Evolutionary conservation across 2,329 filamentous ascomycete species (phyloP), one percentile per base, ranked within the genome.

Genomic region (Emergomyces africanus): DNA sequence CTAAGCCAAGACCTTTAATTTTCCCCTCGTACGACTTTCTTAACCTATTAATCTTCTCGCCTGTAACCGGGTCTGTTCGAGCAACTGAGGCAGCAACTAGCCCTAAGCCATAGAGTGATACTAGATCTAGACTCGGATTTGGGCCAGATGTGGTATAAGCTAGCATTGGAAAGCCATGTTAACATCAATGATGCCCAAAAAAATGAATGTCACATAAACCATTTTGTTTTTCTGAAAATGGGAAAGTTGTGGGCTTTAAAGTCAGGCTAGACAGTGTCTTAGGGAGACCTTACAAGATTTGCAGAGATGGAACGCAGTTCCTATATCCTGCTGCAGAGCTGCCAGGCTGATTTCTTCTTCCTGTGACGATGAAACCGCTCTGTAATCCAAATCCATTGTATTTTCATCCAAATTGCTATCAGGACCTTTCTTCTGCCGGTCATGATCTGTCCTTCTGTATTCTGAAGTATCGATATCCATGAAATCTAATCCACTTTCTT

Each of bases 41-140:
- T 48, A 86, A 74, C 67, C 82, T 81, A 71, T 85, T 85, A 62
- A 79, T 78, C 72, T 86, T 86, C 67, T 84, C 82, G 61, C 83
- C 83, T n/a, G 82, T 84, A 23, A 76, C 70, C 18, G 82, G 81
- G 68, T 86, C 81, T 55, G 74, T 78, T 58, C 83, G 75, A 61
- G 80, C 81, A 62, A 86, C 82, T 58, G 78, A 82, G 64, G 77
- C 76, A 61, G 82, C 80, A 58, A 85, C 75, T 41, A 74, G 70
- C 62, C 79, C 75, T 61, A 86, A 71, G 58, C 77, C 76, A 71
- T 84, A 86, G 59, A 84, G 74, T 57, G 78, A 76, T 61, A 86
- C 76, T 60, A 86, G 72, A 71, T 86, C 80, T 66, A 83, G 74
- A 62, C 78, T 77, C 57, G 78, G 76, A 67, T 83, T 80, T 62